Evolutionary conservation across 1,284 basidiomycete genomes (phyloP).

Genomic region (Puccinia hordei): DNA sequence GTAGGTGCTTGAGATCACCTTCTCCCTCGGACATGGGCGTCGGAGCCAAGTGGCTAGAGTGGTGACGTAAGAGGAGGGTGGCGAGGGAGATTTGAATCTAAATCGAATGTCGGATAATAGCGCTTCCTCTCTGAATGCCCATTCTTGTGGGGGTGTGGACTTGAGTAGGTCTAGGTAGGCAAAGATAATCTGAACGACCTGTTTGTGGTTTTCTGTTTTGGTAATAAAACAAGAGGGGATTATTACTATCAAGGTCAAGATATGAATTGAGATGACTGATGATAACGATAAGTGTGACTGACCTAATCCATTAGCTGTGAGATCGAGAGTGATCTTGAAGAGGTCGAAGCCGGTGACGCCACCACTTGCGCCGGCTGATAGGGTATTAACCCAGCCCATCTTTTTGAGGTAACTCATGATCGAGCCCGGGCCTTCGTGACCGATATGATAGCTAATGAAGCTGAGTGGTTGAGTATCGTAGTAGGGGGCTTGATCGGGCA

Average conservation of each 20-base stretch:
- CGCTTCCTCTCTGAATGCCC: conserved; percentile 77
- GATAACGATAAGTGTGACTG: conserved; percentile 59
- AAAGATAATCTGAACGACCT: conserved; percentile 74
- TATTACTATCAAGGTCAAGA: no score
- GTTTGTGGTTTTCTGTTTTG: conserved; percentile 73
- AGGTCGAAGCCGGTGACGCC: conserved; percentile 76
- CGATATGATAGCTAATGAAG: conserved; percentile 83
- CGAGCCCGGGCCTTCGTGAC: conserved; percentile 95
- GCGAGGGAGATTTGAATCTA: conserved; percentile 81
- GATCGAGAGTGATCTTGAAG: conserved; percentile 79
- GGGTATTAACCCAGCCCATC: conserved; percentile 83
- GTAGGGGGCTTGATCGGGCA: conserved; percentile 77
- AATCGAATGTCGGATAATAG: conserved; percentile 76
- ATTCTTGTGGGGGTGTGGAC: conserved; percentile 68
- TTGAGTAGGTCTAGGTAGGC: conserved; percentile 84
- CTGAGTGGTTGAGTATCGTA: conserved; percentile 78
- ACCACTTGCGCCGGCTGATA: conserved; percentile 74
- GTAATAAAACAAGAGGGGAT: no score
- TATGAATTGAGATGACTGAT: conserved; percentile 16
- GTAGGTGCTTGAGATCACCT: conserved; percentile 73
- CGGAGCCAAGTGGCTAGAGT: conserved; percentile 75
- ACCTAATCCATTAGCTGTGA: conserved; percentile 87
- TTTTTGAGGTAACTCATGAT: conserved; percentile 87
- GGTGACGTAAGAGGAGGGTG: conserved; percentile 78
- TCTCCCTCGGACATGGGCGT: conserved; percentile 77